A percentile compares a stretch with the other conserved stretches of the same genome.
Conservation (phyloP, 306 rosid genomes). For the Hippophae tibetana region DNA sequence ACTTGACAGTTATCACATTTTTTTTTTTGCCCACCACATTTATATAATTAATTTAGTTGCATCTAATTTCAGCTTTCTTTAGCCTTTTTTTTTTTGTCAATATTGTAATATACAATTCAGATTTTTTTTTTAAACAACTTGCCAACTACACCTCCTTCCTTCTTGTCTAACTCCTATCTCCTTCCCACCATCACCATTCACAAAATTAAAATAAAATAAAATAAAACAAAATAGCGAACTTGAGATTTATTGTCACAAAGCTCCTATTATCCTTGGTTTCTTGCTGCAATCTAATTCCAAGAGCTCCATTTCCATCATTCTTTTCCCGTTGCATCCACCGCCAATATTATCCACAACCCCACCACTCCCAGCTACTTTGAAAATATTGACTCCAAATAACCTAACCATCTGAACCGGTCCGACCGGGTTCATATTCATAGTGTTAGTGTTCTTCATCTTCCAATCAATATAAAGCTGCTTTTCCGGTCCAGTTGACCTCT, state of each 20-base stretch:
- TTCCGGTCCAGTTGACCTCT: conserved; percentile 64
- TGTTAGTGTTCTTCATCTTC: conserved; percentile 29
- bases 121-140: conserved; percentile 2
- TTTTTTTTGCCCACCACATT: conserved; percentile 20
- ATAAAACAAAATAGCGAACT: background rate
- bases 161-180: background rate
- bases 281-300: conserved; percentile 59
- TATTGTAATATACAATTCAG: conserved; percentile 41
- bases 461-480: conserved; percentile 69
- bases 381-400: conserved; percentile 80
- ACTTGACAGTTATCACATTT: conserved; percentile 24
- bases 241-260: conserved; percentile 42
- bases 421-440: conserved; percentile 16
- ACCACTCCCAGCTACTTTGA: conserved; percentile 41
- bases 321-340: conserved; percentile 49
- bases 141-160: background rate
- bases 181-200: conserved; percentile 20
- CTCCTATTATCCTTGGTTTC: conserved; percentile 80
- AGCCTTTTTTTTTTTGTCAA: conserved; percentile 4
- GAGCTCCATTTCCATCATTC: conserved; percentile 53
- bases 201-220: conserved; percentile 20
- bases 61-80: conserved; percentile 29
- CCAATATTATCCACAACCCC: conserved; percentile 4
- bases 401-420: conserved; percentile 73
- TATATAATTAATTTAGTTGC: conserved; percentile 4